Evolutionary conservation across 2,329 filamentous ascomycete species (phyloP).

Genomic region (Arthrocladium fulminans): DNA sequence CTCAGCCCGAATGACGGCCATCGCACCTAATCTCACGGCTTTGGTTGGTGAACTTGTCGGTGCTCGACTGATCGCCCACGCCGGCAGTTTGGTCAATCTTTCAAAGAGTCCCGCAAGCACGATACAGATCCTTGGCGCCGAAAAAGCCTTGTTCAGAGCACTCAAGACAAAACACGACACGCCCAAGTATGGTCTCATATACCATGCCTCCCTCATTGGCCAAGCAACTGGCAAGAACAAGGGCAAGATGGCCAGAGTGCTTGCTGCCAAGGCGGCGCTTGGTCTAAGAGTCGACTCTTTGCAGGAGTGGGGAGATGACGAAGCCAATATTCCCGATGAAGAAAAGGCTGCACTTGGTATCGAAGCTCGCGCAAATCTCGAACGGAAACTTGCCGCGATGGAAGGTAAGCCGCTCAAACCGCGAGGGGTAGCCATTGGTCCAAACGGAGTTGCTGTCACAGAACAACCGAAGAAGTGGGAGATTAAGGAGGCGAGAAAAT

Average conservation of each 20-base stretch:
- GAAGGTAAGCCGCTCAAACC: constrained; percentile 85
- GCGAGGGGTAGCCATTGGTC: constrained; percentile 64
- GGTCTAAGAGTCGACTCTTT: constrained; percentile 89
- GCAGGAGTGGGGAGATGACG: constrained; percentile 64
- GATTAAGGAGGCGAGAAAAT: constrained; percentile 85
- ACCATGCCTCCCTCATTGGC: constrained; percentile 85
- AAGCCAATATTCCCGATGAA: constrained; percentile 62
- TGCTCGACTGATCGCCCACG: constrained; percentile 87
- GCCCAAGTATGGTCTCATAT: constrained; percentile 94
- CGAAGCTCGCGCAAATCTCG: constrained; percentile 40
- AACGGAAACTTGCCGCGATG: constrained; percentile 47
- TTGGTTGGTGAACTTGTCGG: constrained; percentile 90
- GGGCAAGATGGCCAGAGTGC: constrained; percentile 96
- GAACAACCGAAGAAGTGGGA: constrained; percentile 66
- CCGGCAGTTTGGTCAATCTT: constrained; percentile 86
- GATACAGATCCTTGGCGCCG: constrained; percentile 94
- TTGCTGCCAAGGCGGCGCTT: constrained; percentile 86
- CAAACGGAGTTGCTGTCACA: constrained; percentile 55
- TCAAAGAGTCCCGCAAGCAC: constrained; percentile 93
- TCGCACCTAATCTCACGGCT: constrained; percentile 89
- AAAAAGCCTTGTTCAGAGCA: constrained; percentile 96
- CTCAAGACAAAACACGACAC: constrained; percentile 99
- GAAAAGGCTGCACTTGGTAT: constrained; percentile 76
- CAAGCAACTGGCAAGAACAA: constrained; percentile 98
- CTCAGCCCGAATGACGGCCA: constrained; percentile 87